These are phyloP conservation scores for Oryza rufipogon DNA, from an alignment of 176 grass and related monocot genomes.

Conservation along the genomic window DNA sequence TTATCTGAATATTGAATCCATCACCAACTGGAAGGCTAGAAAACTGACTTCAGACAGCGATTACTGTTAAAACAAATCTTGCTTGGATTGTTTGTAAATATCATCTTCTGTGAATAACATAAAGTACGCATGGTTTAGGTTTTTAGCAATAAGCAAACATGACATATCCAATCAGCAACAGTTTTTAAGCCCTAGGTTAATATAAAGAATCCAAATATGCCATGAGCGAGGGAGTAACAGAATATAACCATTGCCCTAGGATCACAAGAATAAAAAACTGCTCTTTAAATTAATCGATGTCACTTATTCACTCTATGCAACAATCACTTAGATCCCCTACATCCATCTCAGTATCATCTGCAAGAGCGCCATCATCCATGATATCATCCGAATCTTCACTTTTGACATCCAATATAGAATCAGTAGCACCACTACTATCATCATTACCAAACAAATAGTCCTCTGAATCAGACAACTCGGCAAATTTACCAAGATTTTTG, in stretches of 20 bases:
- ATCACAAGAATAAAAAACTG: background rate
- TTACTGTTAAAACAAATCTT: background rate
- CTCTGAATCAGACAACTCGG: conserved; percentile 47
- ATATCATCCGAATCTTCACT: conserved; percentile 45
- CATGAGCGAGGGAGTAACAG: background rate
- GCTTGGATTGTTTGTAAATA: background rate
- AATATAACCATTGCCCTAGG: background rate
- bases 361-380: conserved; percentile 41
- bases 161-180: background rate
- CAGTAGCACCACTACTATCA: conserved; percentile 18
- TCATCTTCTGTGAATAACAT: conserved; percentile 14
- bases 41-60: background rate
- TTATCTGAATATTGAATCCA: conserved; percentile 35
- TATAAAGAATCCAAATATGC: conserved; percentile 15
- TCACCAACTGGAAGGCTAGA: background rate
- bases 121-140: background rate
- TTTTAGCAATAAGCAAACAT: conserved; percentile 1
- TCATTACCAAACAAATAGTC: conserved; percentile 32
- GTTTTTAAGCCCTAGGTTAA: conserved; percentile 13
- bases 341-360: conserved; percentile 71
- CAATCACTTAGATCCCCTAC: conserved; percentile 42
- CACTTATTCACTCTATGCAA: conserved; percentile 45
- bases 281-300: conserved; percentile 10
- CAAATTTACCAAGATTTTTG: conserved; percentile 54
- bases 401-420: conserved; percentile 44